Conservation (phyloP, 208 protist species). For the Wallacemonas sp. region DNA sequence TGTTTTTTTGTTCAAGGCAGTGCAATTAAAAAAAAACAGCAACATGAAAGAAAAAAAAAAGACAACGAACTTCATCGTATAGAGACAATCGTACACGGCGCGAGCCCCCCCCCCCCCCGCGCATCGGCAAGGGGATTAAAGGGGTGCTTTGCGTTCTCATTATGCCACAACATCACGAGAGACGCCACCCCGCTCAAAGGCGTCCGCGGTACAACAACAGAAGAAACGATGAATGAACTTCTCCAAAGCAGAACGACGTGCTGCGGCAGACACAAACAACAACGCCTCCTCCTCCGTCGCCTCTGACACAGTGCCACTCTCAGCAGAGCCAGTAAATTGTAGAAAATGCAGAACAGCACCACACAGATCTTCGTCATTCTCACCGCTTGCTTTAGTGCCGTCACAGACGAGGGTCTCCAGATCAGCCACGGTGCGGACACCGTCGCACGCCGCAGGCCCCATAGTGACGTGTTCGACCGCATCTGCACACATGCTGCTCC, state of each 20-base stretch:
- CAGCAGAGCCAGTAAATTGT: not conserved
- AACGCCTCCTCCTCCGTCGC: not conserved
- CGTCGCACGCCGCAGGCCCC: not conserved
- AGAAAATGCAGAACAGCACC: not conserved
- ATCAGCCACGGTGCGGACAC: not conserved
- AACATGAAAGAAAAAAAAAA: too few relatives aligned
- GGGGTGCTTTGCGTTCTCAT: too few relatives aligned
- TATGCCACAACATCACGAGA: slow-evolving; percentile 1
- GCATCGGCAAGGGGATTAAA: too few relatives aligned
- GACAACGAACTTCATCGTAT: too few relatives aligned
- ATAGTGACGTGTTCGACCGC: slow-evolving; percentile 5
- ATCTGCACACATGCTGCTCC: not conserved
- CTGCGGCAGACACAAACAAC: not conserved
- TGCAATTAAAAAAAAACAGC: too few relatives aligned
- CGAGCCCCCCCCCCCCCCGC: too few relatives aligned
- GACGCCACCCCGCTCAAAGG: slow-evolving; percentile 14
- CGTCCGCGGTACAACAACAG: not conserved
- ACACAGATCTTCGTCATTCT: not conserved
- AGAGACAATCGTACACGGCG: too few relatives aligned
- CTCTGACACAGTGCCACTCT: not conserved
- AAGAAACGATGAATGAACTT: slow-evolving; percentile 10
- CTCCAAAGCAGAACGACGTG: not conserved
- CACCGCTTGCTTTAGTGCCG: not conserved
- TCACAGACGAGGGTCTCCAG: not conserved
- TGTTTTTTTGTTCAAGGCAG: too few relatives aligned